Conservation (phyloP, 1,284 basidiomycete species). For the Schizophyllum commune region DNA sequence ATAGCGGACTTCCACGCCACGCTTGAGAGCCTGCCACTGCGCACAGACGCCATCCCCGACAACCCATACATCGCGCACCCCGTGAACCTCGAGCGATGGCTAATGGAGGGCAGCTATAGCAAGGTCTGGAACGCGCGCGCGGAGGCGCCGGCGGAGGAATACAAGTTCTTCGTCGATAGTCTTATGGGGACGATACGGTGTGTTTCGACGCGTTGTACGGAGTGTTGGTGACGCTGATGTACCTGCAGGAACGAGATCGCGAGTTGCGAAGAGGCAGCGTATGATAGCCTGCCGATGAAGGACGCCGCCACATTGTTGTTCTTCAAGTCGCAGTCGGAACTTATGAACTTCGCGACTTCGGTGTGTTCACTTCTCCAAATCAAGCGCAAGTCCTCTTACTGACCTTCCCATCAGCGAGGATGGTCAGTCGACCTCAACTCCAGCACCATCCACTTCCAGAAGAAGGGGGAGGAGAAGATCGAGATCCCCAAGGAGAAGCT, state of each 20-base stretch:
- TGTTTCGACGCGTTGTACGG: slow-evolving; percentile 10
- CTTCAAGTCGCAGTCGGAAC: slow-evolving; percentile 73
- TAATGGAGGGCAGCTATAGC: slow-evolving; percentile 98
- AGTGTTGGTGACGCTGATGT: neutral
- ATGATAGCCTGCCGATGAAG: slow-evolving; percentile 79
- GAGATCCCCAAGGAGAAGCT: slow-evolving; percentile 80
- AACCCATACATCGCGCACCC: slow-evolving; percentile 82
- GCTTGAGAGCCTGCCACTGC: slow-evolving; percentile 87
- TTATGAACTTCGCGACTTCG: slow-evolving; percentile 59
- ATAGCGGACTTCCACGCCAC: slow-evolving; percentile 99
- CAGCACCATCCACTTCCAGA: slow-evolving; percentile 54
- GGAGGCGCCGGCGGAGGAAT: slow-evolving; percentile 81
- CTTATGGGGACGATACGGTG: slow-evolving; percentile 90
- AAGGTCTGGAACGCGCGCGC: slow-evolving; percentile 96
- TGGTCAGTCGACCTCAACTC: slow-evolving; percentile 66
- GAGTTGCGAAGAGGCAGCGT: slow-evolving; percentile 87
- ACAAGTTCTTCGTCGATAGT: slow-evolving; percentile 85
- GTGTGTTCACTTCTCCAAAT: neutral
- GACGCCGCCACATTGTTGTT: slow-evolving; percentile 87
- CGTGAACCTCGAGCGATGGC: slow-evolving; percentile 89
- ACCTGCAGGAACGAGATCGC: slow-evolving; percentile 82
- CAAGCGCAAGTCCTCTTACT: neutral
- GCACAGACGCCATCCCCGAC: slow-evolving; percentile 61
- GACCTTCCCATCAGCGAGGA: slow-evolving; percentile 40
- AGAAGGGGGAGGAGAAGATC: slow-evolving; percentile 67